phyloP scores from a whole-genome alignment of 2,329 filamentous ascomycete species.

The Rosellinia necatrix region DNA sequence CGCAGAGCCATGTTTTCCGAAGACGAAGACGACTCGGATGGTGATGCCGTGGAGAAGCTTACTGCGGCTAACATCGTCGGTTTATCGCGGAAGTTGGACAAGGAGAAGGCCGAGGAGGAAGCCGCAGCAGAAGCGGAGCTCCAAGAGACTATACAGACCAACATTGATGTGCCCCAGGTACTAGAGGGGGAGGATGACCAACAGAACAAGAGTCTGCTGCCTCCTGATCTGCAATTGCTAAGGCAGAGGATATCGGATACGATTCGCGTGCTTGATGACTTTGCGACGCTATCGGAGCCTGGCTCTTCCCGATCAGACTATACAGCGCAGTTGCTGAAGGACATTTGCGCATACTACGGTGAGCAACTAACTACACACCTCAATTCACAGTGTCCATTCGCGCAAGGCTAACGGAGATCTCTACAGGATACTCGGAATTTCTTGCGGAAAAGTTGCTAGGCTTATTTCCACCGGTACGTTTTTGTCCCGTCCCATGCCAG shows the following conservation, averaged over 20 bases:
- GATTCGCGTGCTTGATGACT: constrained; percentile 87
- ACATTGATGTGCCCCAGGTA: constrained; percentile 78
- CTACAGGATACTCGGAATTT: constrained; percentile 73
- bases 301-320: constrained; percentile 87
- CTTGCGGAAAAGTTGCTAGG: constrained; percentile 95
- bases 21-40: constrained; percentile 75
- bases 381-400: background rate
- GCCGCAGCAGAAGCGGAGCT: constrained; percentile 85
- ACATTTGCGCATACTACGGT: constrained; percentile 95
- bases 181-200: constrained; percentile 63
- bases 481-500: background rate
- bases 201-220: constrained; percentile 68
- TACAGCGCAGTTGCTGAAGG: constrained; percentile 81
- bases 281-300: constrained; percentile 78
- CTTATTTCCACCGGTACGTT: constrained; percentile 75
- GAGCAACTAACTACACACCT: background rate
- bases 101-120: constrained; percentile 75
- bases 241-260: constrained; percentile 90
- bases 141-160: constrained; percentile 86
- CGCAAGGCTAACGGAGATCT: background rate
- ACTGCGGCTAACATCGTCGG: constrained; percentile 97
- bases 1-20: constrained; percentile 85
- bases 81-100: constrained; percentile 82
- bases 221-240: constrained; percentile 88
- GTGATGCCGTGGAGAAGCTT: constrained; percentile 84